Conservation (phyloP, 2,329 filamentous ascomycete species). For the Lithohypha guttulata region DNA sequence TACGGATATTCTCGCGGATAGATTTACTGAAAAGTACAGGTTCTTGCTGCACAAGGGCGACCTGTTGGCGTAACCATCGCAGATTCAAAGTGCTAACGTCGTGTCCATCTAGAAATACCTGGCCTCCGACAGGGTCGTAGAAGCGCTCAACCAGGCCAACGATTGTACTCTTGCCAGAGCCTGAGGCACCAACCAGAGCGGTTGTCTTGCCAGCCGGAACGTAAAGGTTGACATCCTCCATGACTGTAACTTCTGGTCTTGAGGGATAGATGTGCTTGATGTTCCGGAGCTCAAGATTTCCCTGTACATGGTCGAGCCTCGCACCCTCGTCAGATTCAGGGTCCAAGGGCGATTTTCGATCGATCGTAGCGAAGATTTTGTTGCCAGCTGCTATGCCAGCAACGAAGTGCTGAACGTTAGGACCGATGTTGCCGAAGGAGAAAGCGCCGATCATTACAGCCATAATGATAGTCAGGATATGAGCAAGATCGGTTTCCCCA, state of each 20-base stretch:
- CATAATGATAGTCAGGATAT: conserved; percentile 77
- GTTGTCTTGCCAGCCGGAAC: conserved; percentile 87
- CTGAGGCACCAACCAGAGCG: conserved; percentile 85
- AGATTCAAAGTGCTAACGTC: conserved; percentile 75
- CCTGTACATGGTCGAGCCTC: conserved; percentile 61
- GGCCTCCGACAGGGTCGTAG: conserved; percentile 76
- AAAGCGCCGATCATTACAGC: conserved; percentile 89
- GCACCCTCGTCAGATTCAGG: conserved; percentile 60
- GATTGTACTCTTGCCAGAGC: conserved; percentile 89
- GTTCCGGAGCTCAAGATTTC: conserved; percentile 67
- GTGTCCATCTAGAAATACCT: conserved; percentile 69
- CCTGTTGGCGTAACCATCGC: conserved; percentile 81
- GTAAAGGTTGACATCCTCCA: conserved; percentile 67
- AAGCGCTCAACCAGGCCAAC: conserved; percentile 89
- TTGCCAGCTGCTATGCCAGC: conserved; percentile 70
- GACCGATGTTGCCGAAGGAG: conserved; percentile 74
- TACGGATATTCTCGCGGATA: conserved; percentile 80
- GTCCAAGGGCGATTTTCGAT: conserved; percentile 75
- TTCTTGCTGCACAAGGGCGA: conserved; percentile 87
- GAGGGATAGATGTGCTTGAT: conserved; percentile 94
- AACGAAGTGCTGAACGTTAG: conserved; percentile 77
- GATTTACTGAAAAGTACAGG: conserved; percentile 82
- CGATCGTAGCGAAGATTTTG: conserved; percentile 92
- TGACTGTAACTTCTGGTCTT: conserved; percentile 77
- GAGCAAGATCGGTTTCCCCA: conserved; percentile 54